Base-by-base conservation (phyloP, 1,284 basidiomycete genomes). In the Vanrija pseudolonga region DNA sequence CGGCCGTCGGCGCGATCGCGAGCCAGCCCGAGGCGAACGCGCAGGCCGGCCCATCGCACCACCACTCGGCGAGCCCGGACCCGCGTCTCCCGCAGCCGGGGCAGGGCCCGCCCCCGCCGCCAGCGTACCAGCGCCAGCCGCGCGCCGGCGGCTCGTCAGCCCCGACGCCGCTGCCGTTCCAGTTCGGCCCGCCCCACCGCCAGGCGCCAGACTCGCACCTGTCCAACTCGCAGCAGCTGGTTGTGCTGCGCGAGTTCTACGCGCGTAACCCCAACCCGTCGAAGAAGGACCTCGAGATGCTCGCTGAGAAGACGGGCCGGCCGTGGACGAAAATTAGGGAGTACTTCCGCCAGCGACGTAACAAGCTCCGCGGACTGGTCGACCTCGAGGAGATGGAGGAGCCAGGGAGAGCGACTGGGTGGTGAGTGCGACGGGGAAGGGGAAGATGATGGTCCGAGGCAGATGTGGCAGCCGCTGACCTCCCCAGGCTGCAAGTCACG, bases 291-390 rank as follows among this genome's bases (percentile, higher is more conserved):
- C 55, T 68, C 18, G 66, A 69, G 36, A 47, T 56, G 42, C 51
- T 74, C 39, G 67, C 69, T 1, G 64, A 66, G 47, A 57, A 58
- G 32, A 74, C 72, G 5, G 72, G 71, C 1, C 32, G 72, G 53
- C 63, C 65, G 4, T 73, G 67, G 68, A 66, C 56, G 40, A 73
- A 71, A 57, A 69, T 74, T 43, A 47, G 71, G 20, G 71, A 74
- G 57, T 74, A 74, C 57, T 74, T 74, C 45, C 51, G 72, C 45
- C 72, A 74, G 45, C 44, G 72, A 28, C 48, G 72, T 42, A 72
- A 73, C 55, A 73, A 74, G 63, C 51, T 72, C 47, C 61, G 72
- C 45, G 72, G 72, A 0, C 43, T 74, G 28, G 66, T 54, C 6
- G 65, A 66, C 37, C 41, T 74, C 36, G 72, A 73, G 40, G 47